phyloP scores from a whole-genome alignment of 2,329 filamentous ascomycete species.

The Ophiostoma quercus region DNA sequence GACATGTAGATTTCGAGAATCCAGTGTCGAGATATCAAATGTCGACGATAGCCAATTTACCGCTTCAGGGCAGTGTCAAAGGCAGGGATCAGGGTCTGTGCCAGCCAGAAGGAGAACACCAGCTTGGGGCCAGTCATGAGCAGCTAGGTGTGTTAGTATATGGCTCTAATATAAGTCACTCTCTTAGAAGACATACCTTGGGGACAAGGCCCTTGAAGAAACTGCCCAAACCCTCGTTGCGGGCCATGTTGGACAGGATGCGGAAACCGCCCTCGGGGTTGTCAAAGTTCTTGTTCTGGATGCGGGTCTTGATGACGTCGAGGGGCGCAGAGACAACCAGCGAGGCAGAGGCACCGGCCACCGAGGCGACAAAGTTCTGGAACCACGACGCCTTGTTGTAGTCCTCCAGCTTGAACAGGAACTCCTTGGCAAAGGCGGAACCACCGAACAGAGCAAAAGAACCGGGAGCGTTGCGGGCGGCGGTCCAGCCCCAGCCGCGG shows the following conservation, averaged over 20 bases:
- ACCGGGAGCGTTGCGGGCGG: slow-evolving; percentile 90
- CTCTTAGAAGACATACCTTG: slow-evolving; percentile 51
- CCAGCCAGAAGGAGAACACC: slow-evolving; percentile 99
- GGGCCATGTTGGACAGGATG: slow-evolving; percentile 88
- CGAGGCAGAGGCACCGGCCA: slow-evolving; percentile 91
- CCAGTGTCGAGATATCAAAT: not conserved
- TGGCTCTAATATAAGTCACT: no score
- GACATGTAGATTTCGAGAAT: not conserved
- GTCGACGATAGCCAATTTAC: slow-evolving; percentile 9
- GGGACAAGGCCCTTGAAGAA: slow-evolving; percentile 98
- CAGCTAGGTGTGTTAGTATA: slow-evolving; percentile 46
- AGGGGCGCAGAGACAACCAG: slow-evolving; percentile 91
- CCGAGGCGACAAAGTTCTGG: slow-evolving; percentile 96
- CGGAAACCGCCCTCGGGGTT: slow-evolving; percentile 91
- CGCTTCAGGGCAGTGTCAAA: slow-evolving; percentile 52
- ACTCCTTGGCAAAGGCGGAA: slow-evolving; percentile 95
- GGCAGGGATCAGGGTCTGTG: slow-evolving; percentile 92
- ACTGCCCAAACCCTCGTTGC: slow-evolving; percentile 74
- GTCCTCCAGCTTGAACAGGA: slow-evolving; percentile 80
- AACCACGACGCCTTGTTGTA: slow-evolving; percentile 94
- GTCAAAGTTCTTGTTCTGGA: slow-evolving; percentile 98
- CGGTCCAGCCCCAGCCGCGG: slow-evolving; percentile 95
- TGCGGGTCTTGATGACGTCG: slow-evolving; percentile 96
- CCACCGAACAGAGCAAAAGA: slow-evolving; percentile 98
- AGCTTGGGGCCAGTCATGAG: slow-evolving; percentile 99